A percentile compares a stretch with the other conserved stretches of the same genome.
Conservation (phyloP, 768 basidiomycete species). For the Tricholoma furcatifolium region DNA sequence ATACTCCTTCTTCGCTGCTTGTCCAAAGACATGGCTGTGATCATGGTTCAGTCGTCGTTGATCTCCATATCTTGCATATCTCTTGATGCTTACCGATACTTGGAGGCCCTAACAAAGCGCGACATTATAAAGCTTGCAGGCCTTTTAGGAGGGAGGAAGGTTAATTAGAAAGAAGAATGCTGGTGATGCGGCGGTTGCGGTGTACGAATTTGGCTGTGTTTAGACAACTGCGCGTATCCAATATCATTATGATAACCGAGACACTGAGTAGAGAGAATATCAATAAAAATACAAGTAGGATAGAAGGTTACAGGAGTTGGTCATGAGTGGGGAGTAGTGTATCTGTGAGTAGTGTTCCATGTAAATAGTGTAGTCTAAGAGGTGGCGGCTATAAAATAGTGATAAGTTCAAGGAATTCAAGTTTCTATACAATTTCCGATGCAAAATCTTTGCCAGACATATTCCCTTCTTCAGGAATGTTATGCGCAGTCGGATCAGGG, state of each 20-base stretch:
- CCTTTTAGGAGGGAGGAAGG: background rate
- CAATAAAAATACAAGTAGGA: background rate
- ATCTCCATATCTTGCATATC: background rate
- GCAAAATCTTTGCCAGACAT: background rate
- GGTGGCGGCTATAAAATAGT: too few species aligned
- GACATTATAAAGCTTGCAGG: constrained; percentile 50
- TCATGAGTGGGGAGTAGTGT: too few species aligned
- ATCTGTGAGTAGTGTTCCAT: too few species aligned
- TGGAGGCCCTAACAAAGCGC: constrained; percentile 82
- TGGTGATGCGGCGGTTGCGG: background rate
- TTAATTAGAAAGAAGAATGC: background rate
- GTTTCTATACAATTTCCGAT: constrained; percentile 3
- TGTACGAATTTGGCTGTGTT: constrained; percentile 11
- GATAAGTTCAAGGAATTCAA: too few species aligned
- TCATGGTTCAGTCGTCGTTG: constrained; percentile 2
- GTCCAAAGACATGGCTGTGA: constrained; percentile 87
- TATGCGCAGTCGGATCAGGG: constrained; percentile 41
- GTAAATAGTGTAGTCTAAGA: too few species aligned
- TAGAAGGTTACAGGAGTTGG: constrained; percentile 7
- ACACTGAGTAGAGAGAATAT: background rate
- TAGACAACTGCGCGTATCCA: background rate
- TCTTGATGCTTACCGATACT: constrained; percentile 64
- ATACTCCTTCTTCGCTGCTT: constrained; percentile 82
- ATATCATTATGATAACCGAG: background rate
- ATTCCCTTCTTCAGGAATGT: constrained; percentile 6